Evolutionary conservation across 495 filamentous ascomycete genomes (phyloP), one percentile per base, ranked within the genome.

Genomic region (Penicillium tannophilum): DNA sequence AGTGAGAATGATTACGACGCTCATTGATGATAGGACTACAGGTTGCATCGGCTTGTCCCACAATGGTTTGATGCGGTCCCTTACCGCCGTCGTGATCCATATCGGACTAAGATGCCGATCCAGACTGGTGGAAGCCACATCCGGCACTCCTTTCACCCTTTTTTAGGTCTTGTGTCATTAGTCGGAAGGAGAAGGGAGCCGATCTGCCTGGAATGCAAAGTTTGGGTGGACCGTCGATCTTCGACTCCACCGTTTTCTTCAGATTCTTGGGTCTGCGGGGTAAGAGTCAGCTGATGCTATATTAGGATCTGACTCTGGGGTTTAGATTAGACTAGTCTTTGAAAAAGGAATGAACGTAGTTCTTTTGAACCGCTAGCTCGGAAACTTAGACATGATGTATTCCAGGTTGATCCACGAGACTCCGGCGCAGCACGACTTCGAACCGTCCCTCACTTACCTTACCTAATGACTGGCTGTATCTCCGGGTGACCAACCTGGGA

Each of bases 261-360:
- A 47, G 41, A 55, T 46, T 19, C 16, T 46, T 42, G 42, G 55
- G 56, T 62, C 57, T 63, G 63, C 66, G 66, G 66, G 66, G 61
- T 69, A 58, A 31, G 28, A 42, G 59, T 68, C 65, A 68, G 60
- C 63, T 68, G 65, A 68, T 61, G 56, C 19, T 9, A 16, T 36
- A 20, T 35, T 17, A 35, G 10, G 35, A 52, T 6, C 14, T 41
- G 39, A 12, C 9, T 36, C 33, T 36, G 39, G 16, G 39, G 39
- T 41, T 41, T 17, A 41, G 1, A n/a, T n/a, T 41, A 41, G 39
- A 41, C 39, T 41, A 41, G 39, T n/a, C 16, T n/a, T n/a, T n/a
- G 19, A 23, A 28, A 16, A 2, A 14, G 20, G 9, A 33, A 12
- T 14, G 9, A 35, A 36, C 33, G 1, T 36, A 2, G 33, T 4